Base-by-base conservation (phyloP, 2,329 filamentous ascomycete species). In the Aspergillus sp. region DNA sequence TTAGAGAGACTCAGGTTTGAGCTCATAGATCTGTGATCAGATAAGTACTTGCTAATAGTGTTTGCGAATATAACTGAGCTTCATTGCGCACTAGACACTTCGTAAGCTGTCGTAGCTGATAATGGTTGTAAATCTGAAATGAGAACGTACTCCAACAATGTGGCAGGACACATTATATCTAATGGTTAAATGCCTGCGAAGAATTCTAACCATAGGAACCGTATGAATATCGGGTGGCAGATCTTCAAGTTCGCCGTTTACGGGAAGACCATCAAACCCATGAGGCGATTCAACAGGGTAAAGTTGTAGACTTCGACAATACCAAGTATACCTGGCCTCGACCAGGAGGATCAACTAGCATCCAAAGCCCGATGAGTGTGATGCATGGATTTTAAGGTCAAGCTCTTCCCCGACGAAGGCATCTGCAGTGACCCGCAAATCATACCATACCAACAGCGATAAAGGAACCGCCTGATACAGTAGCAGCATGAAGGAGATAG, bases 231-330 rank as follows among this genome's bases (percentile, higher is more conserved):
- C 79, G 2, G 79, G 81, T 62, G 77, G 80, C 74, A 79, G 62
- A 64, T 71, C 8, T 68, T 80, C 14, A 79, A 82, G 62, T 55
- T 64, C 1, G 66, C 72, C 4, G 81, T 81, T 54, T 78, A 80
- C 56, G 55, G 62, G 5, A 80, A 77, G 78, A 77, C 77, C 1
- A 73, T 79, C 31, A 71, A 76, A 27, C 62, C 81, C 4, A 81
- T 80, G 78, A 67, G 77, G 5, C 70, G 67, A 31, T 77, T 75
- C 64, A 81, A 81, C 60, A 68, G 31, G 68, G 67, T 8, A 50
- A 40, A 1, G 62, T 69, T 1, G 66, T 80, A 1, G 66, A 80
- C 9, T 76, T 75, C 62, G 77, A 76, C 52, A 80, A 78, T 3
- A 68, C 43, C 78, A 80, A 65, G 76, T 76, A 3, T 81, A 81